Evolutionary conservation across 805 yeast species (phyloP).

Genomic region (Ascoidea asiatica): DNA sequence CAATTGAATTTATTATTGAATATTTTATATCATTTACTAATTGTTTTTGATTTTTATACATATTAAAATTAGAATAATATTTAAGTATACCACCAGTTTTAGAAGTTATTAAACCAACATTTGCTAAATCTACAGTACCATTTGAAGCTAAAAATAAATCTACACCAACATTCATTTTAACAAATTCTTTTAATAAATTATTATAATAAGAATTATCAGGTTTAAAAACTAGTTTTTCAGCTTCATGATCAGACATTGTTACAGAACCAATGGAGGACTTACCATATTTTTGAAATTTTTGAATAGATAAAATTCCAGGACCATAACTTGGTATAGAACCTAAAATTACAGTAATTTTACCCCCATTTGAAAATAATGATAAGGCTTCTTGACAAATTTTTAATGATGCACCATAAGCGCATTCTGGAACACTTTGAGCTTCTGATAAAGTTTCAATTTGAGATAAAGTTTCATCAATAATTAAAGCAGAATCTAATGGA

Average conservation of each 20-base stretch:
- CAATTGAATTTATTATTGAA: conserved; percentile 37
- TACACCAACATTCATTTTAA: conserved; percentile 50
- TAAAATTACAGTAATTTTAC: conserved; percentile 61
- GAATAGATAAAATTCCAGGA: conserved; percentile 69
- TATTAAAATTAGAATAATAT: conserved; percentile 53
- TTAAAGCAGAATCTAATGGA: conserved; percentile 48
- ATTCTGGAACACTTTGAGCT: conserved; percentile 32
- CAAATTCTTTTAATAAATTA: conserved; percentile 41
- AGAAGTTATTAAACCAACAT: conserved; percentile 48
- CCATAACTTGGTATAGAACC: conserved; percentile 70
- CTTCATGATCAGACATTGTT: conserved; percentile 14
- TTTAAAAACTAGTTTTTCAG: conserved; percentile 37
- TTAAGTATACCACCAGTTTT: conserved; percentile 61
- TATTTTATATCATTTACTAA: conserved; percentile 47
- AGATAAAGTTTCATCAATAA: conserved; percentile 56
- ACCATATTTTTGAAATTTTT: conserved; percentile 19
- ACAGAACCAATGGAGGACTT: not conserved
- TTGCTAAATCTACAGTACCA: conserved; percentile 57
- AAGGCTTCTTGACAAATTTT: conserved; percentile 53
- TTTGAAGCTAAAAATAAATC: conserved; percentile 63
- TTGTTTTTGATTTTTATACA: conserved; percentile 55
- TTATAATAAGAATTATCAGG: conserved; percentile 52
- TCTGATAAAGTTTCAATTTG: conserved; percentile 35
- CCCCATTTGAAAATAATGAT: conserved; percentile 42
- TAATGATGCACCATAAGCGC: conserved; percentile 71